A percentile compares a stretch with the other conserved stretches of the same genome.
These are phyloP conservation scores for Paramecium sonneborni DNA, from an alignment of 73 alveolate genomes.

Conservation along the genomic window DNA sequence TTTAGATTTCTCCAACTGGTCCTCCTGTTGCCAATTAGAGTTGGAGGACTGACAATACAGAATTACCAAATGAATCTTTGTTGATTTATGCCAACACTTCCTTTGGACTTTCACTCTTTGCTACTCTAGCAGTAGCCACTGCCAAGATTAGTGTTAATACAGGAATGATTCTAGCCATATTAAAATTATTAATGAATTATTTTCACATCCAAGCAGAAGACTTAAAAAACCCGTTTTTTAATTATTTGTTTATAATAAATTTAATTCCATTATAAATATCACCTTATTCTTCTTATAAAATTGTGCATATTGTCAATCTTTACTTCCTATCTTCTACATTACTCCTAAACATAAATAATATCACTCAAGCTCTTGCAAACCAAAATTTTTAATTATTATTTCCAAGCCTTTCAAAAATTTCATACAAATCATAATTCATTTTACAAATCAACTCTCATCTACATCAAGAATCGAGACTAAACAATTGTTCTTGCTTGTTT, in stretches of 20 bases:
- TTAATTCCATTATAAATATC: not conserved
- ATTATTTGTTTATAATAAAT: not conserved
- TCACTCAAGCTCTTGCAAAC: too few relatives aligned
- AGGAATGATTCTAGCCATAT: constrained; percentile 41
- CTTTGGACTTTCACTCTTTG: constrained; percentile 19
- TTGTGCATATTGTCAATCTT: not conserved
- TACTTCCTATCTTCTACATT: too few relatives aligned
- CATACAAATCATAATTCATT: too few relatives aligned
- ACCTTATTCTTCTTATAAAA: not conserved
- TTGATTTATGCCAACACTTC: constrained; percentile 43
- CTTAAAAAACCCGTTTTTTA: constrained; percentile 19
- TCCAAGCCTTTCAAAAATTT: too few relatives aligned
- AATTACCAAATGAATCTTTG: constrained; percentile 50
- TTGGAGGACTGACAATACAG: constrained; percentile 39
- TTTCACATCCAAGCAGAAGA: not conserved
- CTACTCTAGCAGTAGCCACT: constrained; percentile 17
- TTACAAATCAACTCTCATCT: too few relatives aligned
- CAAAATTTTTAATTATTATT: too few relatives aligned
- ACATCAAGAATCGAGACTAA: too few relatives aligned
- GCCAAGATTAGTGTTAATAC: constrained; percentile 20
- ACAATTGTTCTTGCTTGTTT: too few relatives aligned
- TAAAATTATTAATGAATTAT: constrained; percentile 13
- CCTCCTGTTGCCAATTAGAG: constrained; percentile 48
- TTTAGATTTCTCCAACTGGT: constrained; percentile 56
- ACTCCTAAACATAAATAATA: too few relatives aligned